A percentile compares a stretch with the other conserved stretches of the same genome.
Conservation (phyloP, 306 rosid genomes). For the Cucurbita ficifolia region DNA sequence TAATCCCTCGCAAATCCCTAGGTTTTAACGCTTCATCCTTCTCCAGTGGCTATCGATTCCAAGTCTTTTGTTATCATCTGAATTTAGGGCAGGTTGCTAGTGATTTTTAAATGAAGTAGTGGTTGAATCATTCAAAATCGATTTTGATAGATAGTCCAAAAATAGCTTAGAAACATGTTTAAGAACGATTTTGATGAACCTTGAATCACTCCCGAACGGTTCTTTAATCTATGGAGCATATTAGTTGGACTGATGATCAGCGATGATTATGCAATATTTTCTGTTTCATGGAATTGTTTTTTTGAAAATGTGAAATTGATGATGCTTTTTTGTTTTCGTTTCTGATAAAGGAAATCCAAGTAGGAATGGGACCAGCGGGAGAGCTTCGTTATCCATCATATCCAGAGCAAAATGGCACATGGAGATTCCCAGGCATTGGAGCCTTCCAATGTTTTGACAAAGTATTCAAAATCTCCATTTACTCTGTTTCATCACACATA, state of each 20-base stretch:
- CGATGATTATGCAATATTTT: background rate
- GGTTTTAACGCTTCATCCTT: background rate
- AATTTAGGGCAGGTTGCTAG: too few species aligned
- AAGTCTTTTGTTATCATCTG: background rate
- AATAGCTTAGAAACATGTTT: too few species aligned
- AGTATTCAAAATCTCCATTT: slow-evolving; percentile 20
- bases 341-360: slow-evolving; percentile 77
- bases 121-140: too few species aligned
- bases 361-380: slow-evolving; percentile 98
- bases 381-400: slow-evolving; percentile 94
- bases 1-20: background rate
- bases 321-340: background rate
- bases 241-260: background rate
- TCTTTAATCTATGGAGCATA: background rate
- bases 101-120: too few species aligned
- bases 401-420: slow-evolving; percentile 77
- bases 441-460: slow-evolving; percentile 92
- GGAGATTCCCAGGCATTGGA: slow-evolving; percentile 94
- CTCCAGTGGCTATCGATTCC: background rate
- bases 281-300: background rate
- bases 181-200: too few species aligned
- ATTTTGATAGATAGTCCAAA: too few species aligned
- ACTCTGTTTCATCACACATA: background rate
- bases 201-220: too few species aligned
- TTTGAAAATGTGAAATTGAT: background rate